Percentiles rank a stretch among this genome's conserved stretches.
These are phyloP conservation scores for Neltuma alba DNA, from an alignment of 306 rosid genomes.

Conservation along the genomic window DNA sequence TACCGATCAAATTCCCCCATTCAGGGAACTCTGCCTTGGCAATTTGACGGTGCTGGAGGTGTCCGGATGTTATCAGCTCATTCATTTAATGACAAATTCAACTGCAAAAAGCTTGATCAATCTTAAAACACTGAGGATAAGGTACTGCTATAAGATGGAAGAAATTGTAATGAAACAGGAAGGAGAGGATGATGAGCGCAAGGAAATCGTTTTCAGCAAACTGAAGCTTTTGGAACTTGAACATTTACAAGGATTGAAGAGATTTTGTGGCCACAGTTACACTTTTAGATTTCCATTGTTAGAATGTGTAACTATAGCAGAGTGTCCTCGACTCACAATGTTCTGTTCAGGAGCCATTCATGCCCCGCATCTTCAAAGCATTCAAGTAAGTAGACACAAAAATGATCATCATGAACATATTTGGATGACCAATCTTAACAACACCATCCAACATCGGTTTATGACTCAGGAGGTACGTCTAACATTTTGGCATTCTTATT, in stretches of 20 bases:
- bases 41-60: neutral
- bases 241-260: neutral
- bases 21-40: neutral
- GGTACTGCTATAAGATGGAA: neutral
- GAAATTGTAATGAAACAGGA: neutral
- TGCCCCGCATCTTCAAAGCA: neutral
- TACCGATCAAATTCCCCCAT: no score
- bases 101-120: neutral
- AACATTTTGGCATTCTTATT: neutral
- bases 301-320: neutral
- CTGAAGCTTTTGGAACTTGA: neutral
- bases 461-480: neutral
- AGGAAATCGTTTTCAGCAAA: neutral
- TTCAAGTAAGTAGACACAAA: neutral
- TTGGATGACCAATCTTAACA: neutral
- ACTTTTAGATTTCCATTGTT: neutral
- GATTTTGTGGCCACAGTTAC: neutral
- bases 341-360: neutral
- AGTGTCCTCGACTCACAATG: neutral
- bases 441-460: neutral
- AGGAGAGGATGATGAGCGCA: neutral
- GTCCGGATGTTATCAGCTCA: neutral
- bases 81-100: no score
- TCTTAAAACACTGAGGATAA: neutral
- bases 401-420: no score